Base-by-base conservation (phyloP, 208 protist species). In the Crithidia mellificae region DNA sequence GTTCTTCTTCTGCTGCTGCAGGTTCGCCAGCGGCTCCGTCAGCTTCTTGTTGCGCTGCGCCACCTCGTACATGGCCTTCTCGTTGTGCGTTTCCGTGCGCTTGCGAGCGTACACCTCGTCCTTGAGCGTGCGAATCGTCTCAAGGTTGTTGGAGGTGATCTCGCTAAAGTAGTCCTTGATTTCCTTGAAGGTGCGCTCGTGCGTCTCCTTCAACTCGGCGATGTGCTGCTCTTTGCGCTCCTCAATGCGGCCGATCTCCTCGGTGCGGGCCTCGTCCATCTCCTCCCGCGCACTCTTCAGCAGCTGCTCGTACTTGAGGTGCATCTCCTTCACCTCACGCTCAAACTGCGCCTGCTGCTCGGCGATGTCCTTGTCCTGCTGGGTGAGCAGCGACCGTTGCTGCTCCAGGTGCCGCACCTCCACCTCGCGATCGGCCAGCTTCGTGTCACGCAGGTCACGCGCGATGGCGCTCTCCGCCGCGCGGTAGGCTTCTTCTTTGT, bases 151-250 rank as follows among this genome's bases (percentile, higher is more conserved):
- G 24, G 95, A 97, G 11, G 98, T 99, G 63, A 99, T 99, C 70
- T 99, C 97, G 68, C 95, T 98, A 81, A 99, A 99, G 83, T 99
- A 99, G 54, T 97, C 92, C 68, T 98, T 98, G 74, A 99, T 98
- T 68, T 99, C 96, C 53, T 86, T 89, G 83, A 99, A 99, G 3
- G 97, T 96, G 39, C 88, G 86, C 71, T 98, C 95, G 70, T 99
- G 98, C 19, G 97, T 88, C 41, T 88, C 78, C 57, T 97, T 95
- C 38, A 99, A 85, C 74, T 98, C 90, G 24, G 85, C 86, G 25
- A 99, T 97, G 74, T 99, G 98, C 38, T 86, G 72, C 68, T 98
- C 96, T 81, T 99, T 99, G 20, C 92, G 85, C 70, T 97, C 90
- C 81, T 99, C 97, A n/a, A 99, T 94, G 47, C 97, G 91, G 25